These are phyloP conservation scores for Cercospora brassicicola DNA, from an alignment of 2,329 filamentous ascomycete genomes.

Conservation along the genomic window DNA sequence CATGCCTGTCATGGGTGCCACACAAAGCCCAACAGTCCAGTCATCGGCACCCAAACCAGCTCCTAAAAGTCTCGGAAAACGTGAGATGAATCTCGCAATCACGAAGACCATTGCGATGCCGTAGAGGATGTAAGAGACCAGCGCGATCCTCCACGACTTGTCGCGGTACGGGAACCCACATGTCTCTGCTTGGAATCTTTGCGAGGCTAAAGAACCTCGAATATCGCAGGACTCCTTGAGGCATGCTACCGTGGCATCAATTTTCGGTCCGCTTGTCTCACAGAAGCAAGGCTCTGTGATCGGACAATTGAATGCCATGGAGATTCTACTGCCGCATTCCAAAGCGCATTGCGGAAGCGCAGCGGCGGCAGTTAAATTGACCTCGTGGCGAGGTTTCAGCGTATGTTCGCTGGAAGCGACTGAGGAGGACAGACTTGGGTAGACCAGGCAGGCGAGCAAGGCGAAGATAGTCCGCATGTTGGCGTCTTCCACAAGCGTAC, in stretches of 20 bases:
- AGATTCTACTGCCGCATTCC: not conserved
- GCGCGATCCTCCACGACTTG: not conserved
- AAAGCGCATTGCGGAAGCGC: not conserved
- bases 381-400: not conserved
- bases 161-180: not conserved
- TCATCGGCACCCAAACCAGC: constrained; percentile 11
- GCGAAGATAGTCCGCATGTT: not conserved
- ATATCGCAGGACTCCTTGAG: constrained; percentile 2
- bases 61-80: constrained; percentile 1
- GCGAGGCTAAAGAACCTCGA: not conserved
- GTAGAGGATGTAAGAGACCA: constrained; percentile 3
- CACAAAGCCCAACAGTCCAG: not conserved
- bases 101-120: constrained; percentile 14
- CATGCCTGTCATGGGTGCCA: constrained; percentile 2
- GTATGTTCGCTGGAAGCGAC: not conserved
- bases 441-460: not conserved
- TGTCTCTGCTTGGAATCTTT: constrained; percentile 7
- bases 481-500: not conserved
- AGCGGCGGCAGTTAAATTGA: not conserved
- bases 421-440: not conserved
- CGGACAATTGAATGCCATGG: not conserved
- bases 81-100: constrained; percentile 9
- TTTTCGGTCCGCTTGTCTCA: not conserved
- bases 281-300: constrained; percentile 10
- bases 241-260: constrained; percentile 4